Evolutionary conservation across 345 rosid species (phyloP), one percentile per base, ranked within the genome.

Genomic region (Citrus hindsii): DNA sequence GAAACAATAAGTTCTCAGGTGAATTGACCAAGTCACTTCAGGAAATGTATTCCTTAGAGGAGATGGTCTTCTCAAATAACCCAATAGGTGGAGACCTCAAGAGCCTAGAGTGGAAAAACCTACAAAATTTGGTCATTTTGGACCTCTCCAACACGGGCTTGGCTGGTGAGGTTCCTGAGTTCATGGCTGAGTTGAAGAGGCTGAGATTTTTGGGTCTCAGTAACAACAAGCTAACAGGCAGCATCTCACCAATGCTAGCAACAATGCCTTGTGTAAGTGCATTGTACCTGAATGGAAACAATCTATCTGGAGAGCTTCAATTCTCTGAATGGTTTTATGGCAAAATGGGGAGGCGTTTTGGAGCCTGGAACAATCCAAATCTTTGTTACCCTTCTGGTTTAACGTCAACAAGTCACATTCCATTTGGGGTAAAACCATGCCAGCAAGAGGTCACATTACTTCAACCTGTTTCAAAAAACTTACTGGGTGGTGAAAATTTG

Each of bases 301-400:
- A 95, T 83, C 88, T 92, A 82, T 87, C 91, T 58, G 99, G 99
- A 79, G 90, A 84, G 89, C 85, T 95, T 19, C 70, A 82, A 69
- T 92, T 93, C 79, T 78, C 97, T 28, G 55, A 66, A 58, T 51
- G 21, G 78, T 95, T 95, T 74, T 91, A 88, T 79, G 73, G 81
- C 82, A 93, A 84, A 77, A 78, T 95, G 86, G 92, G 96, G 35
- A 88, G 93, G 83, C 93, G 97, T 25, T 93, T 95, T 70, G 93
- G 95, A 76, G 95, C 94, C 24, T 92, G 95, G 98, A 88, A 88
- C 82, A 95, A 95, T 83, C 94, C 96, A 70, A 86, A 87, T 75
- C 83, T 95, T 56, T 95, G 99, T 84, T 91, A 86, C 81, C 78
- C 85, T 0, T 65, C 75, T 53, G 89, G 80, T 80, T 67, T 78